Base-by-base conservation (phyloP, 371 early-diverging fungal genomes). In the Mucor saturninus region DNA sequence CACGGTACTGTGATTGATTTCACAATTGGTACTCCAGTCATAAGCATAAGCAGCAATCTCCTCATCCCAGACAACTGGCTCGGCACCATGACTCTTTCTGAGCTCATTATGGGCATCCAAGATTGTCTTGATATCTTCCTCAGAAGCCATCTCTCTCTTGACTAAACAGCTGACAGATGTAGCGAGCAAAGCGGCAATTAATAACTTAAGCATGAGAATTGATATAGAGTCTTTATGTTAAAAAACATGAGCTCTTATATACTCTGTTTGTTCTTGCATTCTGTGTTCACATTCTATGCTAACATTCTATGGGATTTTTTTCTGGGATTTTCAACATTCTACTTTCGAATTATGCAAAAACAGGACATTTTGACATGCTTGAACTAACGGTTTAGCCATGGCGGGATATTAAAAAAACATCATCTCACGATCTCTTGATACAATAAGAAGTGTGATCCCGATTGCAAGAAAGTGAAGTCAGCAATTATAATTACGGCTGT, bases 101-200 rank as follows among this genome's bases (percentile, higher is more conserved):
- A 54, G 68, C 45, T 69, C 64, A 74, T 85, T 85, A 59, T 83
- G 83, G 28, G 68, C 51, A n/a, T 67, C 60, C 42, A 85, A 51
- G 39, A 72, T 67, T 15, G 40, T 54, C 28, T 53, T 43, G 26
- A 53, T 59, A 32, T 51, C 32, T 7, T 31, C 37, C 35, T 35
- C 35, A 35, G 35, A 35, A 8, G 35, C 35, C 35, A 35, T 35
- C 6, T 50, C 39, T 51, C 40, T 49, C 49, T 9, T 29, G 10
- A 11, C 29, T 14, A 26, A 14, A 39, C 37, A 9, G 4, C 26
- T 37, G 45, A 39, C 10, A 59, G 15, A 43, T 43, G 43, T 43
- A 43, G n/a, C 43, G 11, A 15, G 43, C 11, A 43, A 15, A 11
- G 43, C 52, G 32, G 32, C 54, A 54, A 38, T 37, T n/a, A 46